phyloP scores from a whole-genome alignment of 2,329 filamentous ascomycete genomes.

The Meredithiella fracta region DNA sequence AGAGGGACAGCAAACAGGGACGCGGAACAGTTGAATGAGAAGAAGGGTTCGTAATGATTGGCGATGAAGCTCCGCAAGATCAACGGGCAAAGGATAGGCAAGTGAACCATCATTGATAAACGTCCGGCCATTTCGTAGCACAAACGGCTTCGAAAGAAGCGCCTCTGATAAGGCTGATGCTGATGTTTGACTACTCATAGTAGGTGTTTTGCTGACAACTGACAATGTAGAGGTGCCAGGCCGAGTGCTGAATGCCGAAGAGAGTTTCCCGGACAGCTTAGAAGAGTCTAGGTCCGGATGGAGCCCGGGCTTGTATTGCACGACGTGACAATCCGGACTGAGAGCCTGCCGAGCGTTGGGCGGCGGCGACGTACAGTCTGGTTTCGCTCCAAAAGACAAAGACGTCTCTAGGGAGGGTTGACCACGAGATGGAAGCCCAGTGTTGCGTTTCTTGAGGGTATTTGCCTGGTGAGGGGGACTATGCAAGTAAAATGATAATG shows the following conservation, averaged over 20 bases:
- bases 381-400: neutral
- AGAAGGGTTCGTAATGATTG: slow-evolving; percentile 74
- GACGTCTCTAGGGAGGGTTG: neutral
- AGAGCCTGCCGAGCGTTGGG: neutral
- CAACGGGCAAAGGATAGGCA: slow-evolving; percentile 73
- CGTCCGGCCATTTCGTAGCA: slow-evolving; percentile 61
- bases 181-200: slow-evolving; percentile 19
- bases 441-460: slow-evolving; percentile 6
- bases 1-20: slow-evolving; percentile 56
- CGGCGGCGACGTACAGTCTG: too few species aligned
- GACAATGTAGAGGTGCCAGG: slow-evolving; percentile 1
- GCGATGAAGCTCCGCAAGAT: slow-evolving; percentile 72
- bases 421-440: slow-evolving; percentile 5
- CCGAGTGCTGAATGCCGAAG: neutral
- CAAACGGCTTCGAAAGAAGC: slow-evolving; percentile 36
- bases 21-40: slow-evolving; percentile 64
- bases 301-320: neutral
- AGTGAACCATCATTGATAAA: slow-evolving; percentile 61
- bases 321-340: neutral
- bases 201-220: slow-evolving; percentile 20
- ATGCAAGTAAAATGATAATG: slow-evolving; percentile 1
- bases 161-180: slow-evolving; percentile 28
- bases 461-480: slow-evolving; percentile 1
- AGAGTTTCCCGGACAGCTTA: slow-evolving; percentile 3
- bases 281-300: neutral